These are phyloP conservation scores for Trichoderma hamatum DNA, from an alignment of 2,329 filamentous ascomycete genomes.

Conservation along the genomic window DNA sequence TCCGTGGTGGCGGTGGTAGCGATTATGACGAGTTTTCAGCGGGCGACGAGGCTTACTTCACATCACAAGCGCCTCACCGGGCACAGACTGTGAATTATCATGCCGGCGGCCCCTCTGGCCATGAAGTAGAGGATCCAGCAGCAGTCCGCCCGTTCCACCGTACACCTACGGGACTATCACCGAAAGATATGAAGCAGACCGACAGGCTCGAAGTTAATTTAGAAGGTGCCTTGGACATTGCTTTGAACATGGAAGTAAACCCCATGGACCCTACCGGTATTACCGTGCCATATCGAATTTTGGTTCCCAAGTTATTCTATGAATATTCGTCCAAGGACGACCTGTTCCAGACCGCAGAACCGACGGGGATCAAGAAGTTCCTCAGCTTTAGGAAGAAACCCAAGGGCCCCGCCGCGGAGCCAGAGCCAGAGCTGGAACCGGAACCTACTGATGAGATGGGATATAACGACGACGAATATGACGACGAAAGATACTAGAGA, in stretches of 20 bases:
- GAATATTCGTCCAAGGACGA: conserved; percentile 52
- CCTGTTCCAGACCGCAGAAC: conserved; percentile 36
- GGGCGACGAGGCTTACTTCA: conserved; percentile 63
- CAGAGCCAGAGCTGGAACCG: conserved; percentile 30
- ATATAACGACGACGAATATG: conserved; percentile 32
- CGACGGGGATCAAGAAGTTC: conserved; percentile 49
- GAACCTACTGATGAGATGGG: conserved; percentile 31
- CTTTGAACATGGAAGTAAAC: conserved; percentile 86
- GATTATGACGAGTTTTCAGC: conserved; percentile 54
- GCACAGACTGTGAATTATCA: conserved; percentile 38
- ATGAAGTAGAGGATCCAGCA: conserved; percentile 33
- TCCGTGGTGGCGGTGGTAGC: conserved; percentile 50
- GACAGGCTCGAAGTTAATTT: conserved; percentile 69
- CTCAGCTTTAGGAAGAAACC: conserved; percentile 49
- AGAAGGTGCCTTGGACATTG: conserved; percentile 82
- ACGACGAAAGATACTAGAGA: conserved; percentile 30
- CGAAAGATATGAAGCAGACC: conserved; percentile 61
- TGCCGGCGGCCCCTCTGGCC: conserved; percentile 28
- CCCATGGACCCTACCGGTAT: conserved; percentile 83
- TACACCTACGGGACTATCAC: conserved; percentile 68
- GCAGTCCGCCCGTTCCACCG: conserved; percentile 59
- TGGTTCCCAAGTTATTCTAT: conserved; percentile 77
- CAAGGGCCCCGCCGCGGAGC: conserved; percentile 23
- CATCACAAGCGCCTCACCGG: conserved; percentile 43
- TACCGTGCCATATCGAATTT: conserved; percentile 81